phyloP scores from a whole-genome alignment of 495 filamentous ascomycete species.

The Mytilinidion resinicola region DNA sequence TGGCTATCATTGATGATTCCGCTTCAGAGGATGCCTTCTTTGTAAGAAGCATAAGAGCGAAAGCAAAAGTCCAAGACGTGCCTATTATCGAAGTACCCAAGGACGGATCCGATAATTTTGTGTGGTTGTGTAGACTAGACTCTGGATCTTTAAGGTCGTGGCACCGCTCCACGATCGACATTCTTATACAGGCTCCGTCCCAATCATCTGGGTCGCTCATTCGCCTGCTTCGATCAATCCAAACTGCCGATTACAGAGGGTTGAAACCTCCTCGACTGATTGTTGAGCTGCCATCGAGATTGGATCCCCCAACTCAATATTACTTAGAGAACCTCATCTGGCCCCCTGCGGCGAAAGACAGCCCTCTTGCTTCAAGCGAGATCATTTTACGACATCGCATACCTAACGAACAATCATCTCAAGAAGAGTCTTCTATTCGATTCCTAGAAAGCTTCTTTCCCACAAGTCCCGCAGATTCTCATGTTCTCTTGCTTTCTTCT shows the following conservation, averaged over 20 bases:
- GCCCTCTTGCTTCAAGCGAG: conserved; percentile 26
- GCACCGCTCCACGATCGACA: conserved; percentile 66
- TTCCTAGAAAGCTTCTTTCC: conserved; percentile 82
- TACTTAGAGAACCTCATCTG: conserved; percentile 59
- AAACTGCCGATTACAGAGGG: conserved; percentile 65
- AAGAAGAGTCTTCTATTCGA: conserved; percentile 59
- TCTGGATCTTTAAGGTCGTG: conserved; percentile 65
- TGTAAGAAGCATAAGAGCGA: conserved; percentile 44
- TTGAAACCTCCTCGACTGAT: conserved; percentile 61
- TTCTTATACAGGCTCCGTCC: conserved; percentile 66
- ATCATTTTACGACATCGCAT: conserved; percentile 71
- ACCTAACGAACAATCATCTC: conserved; percentile 44
- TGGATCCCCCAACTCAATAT: conserved; percentile 53
- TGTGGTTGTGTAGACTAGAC: conserved; percentile 73
- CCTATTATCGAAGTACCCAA: conserved; percentile 63
- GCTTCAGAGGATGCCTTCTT: conserved; percentile 50
- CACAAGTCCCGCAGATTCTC: conserved; percentile 49
- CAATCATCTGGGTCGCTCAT: conserved; percentile 65
- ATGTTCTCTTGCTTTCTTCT: conserved; percentile 72
- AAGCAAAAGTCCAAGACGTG: conserved; percentile 38
- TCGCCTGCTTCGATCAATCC: conserved; percentile 64
- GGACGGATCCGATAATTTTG: conserved; percentile 50
- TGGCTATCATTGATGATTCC: conserved; percentile 47
- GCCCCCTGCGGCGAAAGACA: conserved; percentile 44
- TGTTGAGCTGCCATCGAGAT: conserved; percentile 65